Base-by-base conservation (phyloP, 495 filamentous ascomycete species). In the Oidiodendron maius region DNA sequence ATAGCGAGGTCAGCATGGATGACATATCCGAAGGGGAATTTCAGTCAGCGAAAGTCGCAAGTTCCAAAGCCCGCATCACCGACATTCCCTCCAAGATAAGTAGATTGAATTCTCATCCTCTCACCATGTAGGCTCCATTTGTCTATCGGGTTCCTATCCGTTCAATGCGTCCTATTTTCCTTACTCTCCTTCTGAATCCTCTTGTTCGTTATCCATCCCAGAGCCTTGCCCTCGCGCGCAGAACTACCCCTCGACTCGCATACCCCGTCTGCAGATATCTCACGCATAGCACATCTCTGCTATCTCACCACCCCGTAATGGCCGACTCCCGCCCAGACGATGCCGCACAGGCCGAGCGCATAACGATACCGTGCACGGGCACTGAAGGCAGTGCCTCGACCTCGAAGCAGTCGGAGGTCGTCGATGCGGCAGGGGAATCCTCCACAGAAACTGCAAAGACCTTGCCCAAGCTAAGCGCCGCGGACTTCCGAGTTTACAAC, bases 401-500 rank as follows among this genome's bases (percentile, higher is more conserved):
- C n/a, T n/a, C n/a, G n/a, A n/a, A n/a, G n/a, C n/a, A n/a, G n/a
- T n/a, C n/a, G n/a, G n/a, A n/a, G n/a, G n/a, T n/a, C n/a, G n/a
- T n/a, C n/a, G n/a, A n/a, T n/a, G n/a, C n/a, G n/a, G n/a, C n/a
- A n/a, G n/a, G n/a, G n/a, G n/a, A n/a, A n/a, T n/a, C n/a, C n/a
- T n/a, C n/a, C n/a, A n/a, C n/a, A n/a, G n/a, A 51, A 25, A 21
- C 46, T 16, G 36, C 50, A 42, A 46, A 51, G 13, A 36, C 44
- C 13, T 38, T 59, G 4, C 22, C 41, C 15, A 53, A 50, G 28
- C 15, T 56, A 20, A 55, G 47, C 39, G 42, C 60, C 2, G 53
- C 57, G 26, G 59, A 56, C 3, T 56, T 59, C 22, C 44, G 44
- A 30, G 13, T 34, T 4, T 55, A 46, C 20, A 52, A 55, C 24